Percentiles rank a stretch among this genome's conserved stretches.
Evolutionary conservation across 2,329 filamentous ascomycete species (phyloP).

Genomic region (Venturia carpophila): DNA sequence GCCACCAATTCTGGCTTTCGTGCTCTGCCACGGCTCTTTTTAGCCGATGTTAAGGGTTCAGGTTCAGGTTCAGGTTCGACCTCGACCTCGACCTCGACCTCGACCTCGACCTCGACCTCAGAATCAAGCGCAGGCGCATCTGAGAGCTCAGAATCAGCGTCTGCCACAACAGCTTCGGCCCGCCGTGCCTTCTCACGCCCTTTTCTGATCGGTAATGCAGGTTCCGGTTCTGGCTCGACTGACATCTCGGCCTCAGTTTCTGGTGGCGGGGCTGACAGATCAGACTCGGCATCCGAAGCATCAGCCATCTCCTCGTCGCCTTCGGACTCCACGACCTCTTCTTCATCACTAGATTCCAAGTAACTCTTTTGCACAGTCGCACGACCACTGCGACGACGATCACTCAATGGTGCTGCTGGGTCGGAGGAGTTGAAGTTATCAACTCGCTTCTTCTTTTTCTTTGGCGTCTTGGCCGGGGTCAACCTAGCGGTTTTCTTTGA

Average conservation of each 20-base stretch:
- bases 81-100: not conserved
- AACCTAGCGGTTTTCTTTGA: slow-evolving; percentile 32
- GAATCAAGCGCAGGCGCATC: not conserved
- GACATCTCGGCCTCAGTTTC: slow-evolving; percentile 2
- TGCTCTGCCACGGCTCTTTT: slow-evolving; percentile 3
- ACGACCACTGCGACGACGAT: slow-evolving; percentile 37
- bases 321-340: slow-evolving; percentile 22
- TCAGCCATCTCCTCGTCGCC: slow-evolving; percentile 1
- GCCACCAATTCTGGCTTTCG: not conserved
- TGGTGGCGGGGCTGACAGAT: not conserved
- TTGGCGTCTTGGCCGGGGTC: slow-evolving; percentile 25
- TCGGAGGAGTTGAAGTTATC: slow-evolving; percentile 19
- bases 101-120: not conserved
- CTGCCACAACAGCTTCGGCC: not conserved
- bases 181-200: not conserved
- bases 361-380: slow-evolving; percentile 38
- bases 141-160: not conserved
- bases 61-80: not conserved
- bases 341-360: slow-evolving; percentile 37
- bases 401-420: slow-evolving; percentile 30
- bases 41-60: not conserved
- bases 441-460: slow-evolving; percentile 27
- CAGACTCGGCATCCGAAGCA: slow-evolving; percentile 7
- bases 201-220: not conserved
- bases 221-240: slow-evolving; percentile 7